Evolutionary conservation across 352 stramenopile species (phyloP), one percentile per base, ranked within the genome.

Genomic region (Phytophthora sp.): DNA sequence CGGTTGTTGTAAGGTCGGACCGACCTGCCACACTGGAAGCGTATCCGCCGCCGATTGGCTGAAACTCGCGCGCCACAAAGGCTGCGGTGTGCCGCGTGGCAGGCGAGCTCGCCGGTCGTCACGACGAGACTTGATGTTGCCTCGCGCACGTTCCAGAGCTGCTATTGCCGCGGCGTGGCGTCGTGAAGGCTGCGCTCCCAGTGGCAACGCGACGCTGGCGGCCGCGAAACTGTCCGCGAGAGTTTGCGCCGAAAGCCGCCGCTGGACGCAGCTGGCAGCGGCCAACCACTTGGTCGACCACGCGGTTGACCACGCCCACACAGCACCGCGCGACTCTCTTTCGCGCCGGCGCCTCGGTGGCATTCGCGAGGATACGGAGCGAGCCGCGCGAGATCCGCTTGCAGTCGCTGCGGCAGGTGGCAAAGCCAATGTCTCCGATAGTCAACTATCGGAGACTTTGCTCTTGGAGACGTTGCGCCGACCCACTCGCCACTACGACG

Each of bases 81-180:
- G n/a, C n/a, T n/a, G n/a, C n/a, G n/a, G n/a, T n/a, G n/a, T 76
- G 68, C 68, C 68, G 63, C 63, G 63, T 76, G 58, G 64, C 64
- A 67, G 15, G 17, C n/a, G 45, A n/a, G 24, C 31, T 37, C 48
- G 45, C 24, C 20, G 37, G 45, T 75, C 45, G 66, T 75, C 66
- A 48, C 32, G 12, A 68, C 61, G 66, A 51, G 32, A 55, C 21
- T 49, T 39, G 18, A 41, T 41, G 24, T 55, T 54, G 49, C 27
- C 26, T 31, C 38, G 38, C 27, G 37, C 18, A n/a, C 24, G 20
- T 45, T 15, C 38, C 35, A 12, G 35, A n/a, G 35, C 18, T n/a
- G 38, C 37, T 41, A 10, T n/a, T 11, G n/a, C 12, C 37, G 37
- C 11, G 24, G 18, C 24, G 54, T 48, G 31, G 30, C 26, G 44